Percentiles rank a stretch among this genome's conserved stretches.
These are phyloP conservation scores for Cyclocybe aegerita DNA, from an alignment of 768 basidiomycete genomes.

Conservation along the genomic window DNA sequence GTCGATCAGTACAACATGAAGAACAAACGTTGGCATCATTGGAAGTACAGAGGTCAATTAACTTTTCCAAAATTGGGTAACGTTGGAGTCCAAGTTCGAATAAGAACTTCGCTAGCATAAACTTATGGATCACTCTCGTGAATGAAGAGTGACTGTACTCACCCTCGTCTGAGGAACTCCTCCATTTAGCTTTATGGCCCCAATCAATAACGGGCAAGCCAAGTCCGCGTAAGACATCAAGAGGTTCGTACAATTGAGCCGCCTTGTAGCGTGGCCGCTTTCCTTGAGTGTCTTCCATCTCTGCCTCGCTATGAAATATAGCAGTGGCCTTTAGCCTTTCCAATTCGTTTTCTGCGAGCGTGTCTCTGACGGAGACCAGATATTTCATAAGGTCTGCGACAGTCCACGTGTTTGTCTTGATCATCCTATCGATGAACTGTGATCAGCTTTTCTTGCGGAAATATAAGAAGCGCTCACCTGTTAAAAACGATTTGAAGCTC, in stretches of 20 bases:
- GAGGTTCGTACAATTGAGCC: conserved; percentile 82
- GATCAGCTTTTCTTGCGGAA: background rate
- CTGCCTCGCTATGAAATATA: conserved; percentile 70
- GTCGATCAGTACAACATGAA: background rate
- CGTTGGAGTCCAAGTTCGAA: conserved; percentile 69
- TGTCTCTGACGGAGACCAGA: conserved; percentile 75
- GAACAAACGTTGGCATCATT: conserved; percentile 37
- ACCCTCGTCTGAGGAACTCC: conserved; percentile 85
- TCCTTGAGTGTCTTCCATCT: conserved; percentile 16
- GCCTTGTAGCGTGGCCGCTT: conserved; percentile 58
- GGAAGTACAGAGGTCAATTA: conserved; percentile 71
- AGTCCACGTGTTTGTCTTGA: conserved; percentile 89
- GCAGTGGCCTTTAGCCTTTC: conserved; percentile 63
- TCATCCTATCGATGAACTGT: conserved; percentile 55
- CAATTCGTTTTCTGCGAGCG: conserved; percentile 43
- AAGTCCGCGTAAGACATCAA: conserved; percentile 66
- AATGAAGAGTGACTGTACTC: conserved; percentile 6
- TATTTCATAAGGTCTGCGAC: conserved; percentile 84
- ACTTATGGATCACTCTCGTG: background rate
- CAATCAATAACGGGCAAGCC: conserved; percentile 86
- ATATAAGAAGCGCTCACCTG: conserved; percentile 43
- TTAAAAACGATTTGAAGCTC: conserved; percentile 93
- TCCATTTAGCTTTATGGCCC: conserved; percentile 80
- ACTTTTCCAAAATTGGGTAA: conserved; percentile 61
- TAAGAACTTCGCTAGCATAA: conserved; percentile 69